phyloP scores from a whole-genome alignment of 306 rosid genomes.

The Styphnolobium japonicum region DNA sequence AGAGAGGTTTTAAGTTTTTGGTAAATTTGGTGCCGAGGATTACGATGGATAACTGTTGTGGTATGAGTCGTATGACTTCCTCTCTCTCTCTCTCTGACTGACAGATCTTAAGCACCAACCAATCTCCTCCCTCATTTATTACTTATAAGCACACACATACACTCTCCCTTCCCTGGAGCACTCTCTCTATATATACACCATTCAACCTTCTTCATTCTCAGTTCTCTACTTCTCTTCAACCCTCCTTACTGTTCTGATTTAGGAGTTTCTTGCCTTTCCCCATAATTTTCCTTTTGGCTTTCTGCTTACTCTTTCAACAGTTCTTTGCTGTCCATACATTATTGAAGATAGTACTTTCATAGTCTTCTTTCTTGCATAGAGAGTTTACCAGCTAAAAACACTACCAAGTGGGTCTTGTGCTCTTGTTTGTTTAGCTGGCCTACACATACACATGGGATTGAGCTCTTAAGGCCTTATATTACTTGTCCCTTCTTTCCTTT shows the following conservation, averaged over 20 bases:
- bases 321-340: neutral
- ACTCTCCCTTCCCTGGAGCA: neutral
- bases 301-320: neutral
- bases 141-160: neutral
- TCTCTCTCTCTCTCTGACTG: constrained; percentile 25
- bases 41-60: constrained; percentile 59
- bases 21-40: constrained; percentile 58
- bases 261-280: neutral
- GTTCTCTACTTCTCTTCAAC: neutral
- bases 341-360: neutral
- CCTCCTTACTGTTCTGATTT: neutral
- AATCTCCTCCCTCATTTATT: constrained; percentile 31
- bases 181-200: constrained; percentile 39
- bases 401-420: neutral
- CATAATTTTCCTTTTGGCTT: neutral
- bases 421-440: neutral
- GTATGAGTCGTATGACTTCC: too few relatives aligned
- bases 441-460: neutral
- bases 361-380: neutral
- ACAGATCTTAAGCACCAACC: constrained; percentile 43
- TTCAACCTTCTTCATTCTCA: constrained; percentile 25
- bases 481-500: neutral
- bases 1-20: constrained; percentile 42
- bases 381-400: neutral
- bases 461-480: neutral